Percentiles rank a stretch among this genome's conserved stretches.
Evolutionary conservation across 257 asterid species (phyloP).

Genomic region (Solanum ossicruentum): DNA sequence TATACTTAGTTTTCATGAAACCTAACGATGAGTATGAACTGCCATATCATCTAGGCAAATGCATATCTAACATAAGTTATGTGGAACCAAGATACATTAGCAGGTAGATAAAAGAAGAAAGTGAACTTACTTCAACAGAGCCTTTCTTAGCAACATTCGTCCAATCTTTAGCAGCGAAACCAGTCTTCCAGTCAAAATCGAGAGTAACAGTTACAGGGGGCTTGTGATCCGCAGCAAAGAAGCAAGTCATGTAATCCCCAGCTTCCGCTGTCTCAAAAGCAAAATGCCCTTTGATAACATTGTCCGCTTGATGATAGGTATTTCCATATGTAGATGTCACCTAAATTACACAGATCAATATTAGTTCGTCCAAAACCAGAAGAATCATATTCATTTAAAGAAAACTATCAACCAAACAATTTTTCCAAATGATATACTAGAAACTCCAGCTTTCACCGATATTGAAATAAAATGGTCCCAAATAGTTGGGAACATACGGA

Average conservation of each 20-base stretch:
- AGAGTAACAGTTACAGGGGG: slow-evolving; percentile 49
- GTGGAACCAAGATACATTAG: neutral
- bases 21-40: neutral
- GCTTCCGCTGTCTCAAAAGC: slow-evolving; percentile 74
- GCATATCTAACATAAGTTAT: neutral
- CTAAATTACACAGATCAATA: slow-evolving; percentile 16
- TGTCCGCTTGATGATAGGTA: slow-evolving; percentile 69
- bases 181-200: slow-evolving; percentile 91
- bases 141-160: slow-evolving; percentile 81
- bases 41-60: neutral
- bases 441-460: neutral
- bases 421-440: neutral
- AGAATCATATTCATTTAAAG: neutral
- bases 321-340: slow-evolving; percentile 79
- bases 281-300: slow-evolving; percentile 71
- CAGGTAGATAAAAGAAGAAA: neutral
- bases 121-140: slow-evolving; percentile 65
- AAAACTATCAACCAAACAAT: neutral
- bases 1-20: neutral
- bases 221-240: slow-evolving; percentile 56
- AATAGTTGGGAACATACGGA: neutral
- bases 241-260: slow-evolving; percentile 90
- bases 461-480: neutral
- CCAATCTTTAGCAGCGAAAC: slow-evolving; percentile 95
- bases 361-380: neutral